phyloP scores from a whole-genome alignment of 164 flowering plant species.

The Houttuynia cordata region DNA sequence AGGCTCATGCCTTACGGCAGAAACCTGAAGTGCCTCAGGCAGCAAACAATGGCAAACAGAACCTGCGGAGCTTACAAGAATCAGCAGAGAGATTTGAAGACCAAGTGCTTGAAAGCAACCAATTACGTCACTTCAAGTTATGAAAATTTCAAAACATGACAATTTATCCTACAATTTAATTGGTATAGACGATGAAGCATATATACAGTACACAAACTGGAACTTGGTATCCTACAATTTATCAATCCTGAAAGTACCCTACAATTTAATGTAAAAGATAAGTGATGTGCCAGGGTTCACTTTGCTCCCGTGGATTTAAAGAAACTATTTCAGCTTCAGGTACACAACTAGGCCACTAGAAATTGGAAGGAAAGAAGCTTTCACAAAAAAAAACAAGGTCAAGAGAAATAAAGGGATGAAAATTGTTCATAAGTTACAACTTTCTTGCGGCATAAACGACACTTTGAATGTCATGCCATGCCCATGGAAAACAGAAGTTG shows the following conservation, averaged over 20 bases:
- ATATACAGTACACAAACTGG: not conserved
- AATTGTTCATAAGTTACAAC: no score
- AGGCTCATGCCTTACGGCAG: conserved; percentile 31
- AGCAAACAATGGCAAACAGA: conserved; percentile 45
- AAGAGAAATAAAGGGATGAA: no score
- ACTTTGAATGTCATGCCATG: no score
- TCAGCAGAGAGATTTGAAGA: not conserved
- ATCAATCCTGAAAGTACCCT: no score
- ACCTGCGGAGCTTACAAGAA: conserved; percentile 16
- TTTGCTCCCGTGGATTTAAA: not conserved
- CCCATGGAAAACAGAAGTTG: no score
- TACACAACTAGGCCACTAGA: not conserved
- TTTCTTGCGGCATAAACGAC: no score
- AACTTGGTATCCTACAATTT: not conserved
- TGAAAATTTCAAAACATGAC: not conserved
- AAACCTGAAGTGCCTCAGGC: conserved; percentile 34
- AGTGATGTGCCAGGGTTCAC: not conserved
- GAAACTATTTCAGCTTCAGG: not conserved
- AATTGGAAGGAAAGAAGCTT: not conserved
- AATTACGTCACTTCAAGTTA: not conserved
- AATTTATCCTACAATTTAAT: not conserved
- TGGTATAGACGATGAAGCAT: not conserved
- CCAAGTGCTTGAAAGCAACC: not conserved
- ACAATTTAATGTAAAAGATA: not conserved
- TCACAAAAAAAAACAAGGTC: no score